Conservation (phyloP, 495 filamentous ascomycete species). For the Talaromyces ruber region DNA sequence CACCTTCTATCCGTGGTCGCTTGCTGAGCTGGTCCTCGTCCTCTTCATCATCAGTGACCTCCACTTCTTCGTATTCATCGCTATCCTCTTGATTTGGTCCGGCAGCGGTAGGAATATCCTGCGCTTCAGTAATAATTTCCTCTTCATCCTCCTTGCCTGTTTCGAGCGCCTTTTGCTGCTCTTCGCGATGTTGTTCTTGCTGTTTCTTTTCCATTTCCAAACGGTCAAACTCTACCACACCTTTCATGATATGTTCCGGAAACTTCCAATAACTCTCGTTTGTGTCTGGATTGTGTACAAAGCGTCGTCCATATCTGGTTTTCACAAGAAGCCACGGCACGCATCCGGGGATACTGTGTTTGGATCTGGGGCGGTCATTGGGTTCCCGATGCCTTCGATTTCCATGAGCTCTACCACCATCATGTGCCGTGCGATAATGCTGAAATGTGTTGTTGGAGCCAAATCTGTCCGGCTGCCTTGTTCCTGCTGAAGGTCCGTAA, state of each 20-base stretch:
- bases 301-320: constrained; percentile 79
- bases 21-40: constrained; percentile 50
- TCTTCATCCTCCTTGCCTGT: neutral
- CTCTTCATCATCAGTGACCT: constrained; percentile 65
- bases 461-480: constrained; percentile 7
- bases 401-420: constrained; percentile 42
- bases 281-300: constrained; percentile 76
- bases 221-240: constrained; percentile 63
- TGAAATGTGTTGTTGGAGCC: constrained; percentile 14
- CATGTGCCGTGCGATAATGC: constrained; percentile 29
- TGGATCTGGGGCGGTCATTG: constrained; percentile 72
- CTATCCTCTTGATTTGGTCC: constrained; percentile 28
- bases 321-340: constrained; percentile 89
- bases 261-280: constrained; percentile 91
- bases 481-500: constrained; percentile 22
- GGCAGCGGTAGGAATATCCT: constrained; percentile 2
- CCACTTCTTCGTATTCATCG: constrained; percentile 81
- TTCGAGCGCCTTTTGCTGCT: neutral
- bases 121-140: neutral
- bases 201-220: constrained; percentile 42
- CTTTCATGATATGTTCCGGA: constrained; percentile 73
- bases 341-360: constrained; percentile 67
- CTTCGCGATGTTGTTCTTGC: constrained; percentile 20
- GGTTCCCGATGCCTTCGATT: constrained; percentile 51
- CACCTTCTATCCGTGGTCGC: constrained; percentile 56